Evolutionary conservation across 805 yeast species (phyloP), one percentile per base, ranked within the genome.

Genomic region (Pichia californica): DNA sequence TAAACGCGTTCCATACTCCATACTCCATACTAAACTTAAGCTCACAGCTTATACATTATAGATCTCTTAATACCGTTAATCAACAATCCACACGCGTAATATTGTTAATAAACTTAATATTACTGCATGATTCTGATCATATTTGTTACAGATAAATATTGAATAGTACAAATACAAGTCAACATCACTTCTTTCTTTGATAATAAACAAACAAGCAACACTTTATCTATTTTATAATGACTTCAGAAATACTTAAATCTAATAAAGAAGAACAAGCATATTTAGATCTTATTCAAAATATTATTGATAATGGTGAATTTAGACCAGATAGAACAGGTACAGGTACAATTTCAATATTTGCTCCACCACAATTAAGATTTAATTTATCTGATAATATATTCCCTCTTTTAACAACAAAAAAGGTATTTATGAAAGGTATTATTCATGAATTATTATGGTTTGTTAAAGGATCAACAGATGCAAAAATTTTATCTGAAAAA

Each of bases 311-410:
- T 50, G 99, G 99, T 32, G 98, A 93, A 59, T 75, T 75, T 54
- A 79, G 99, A 49, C 91, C 93, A 8, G 99, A 93, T 61, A 74
- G 99, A 62, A 93, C 99, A 1, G 99, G 99, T 1, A 93, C 99
- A 0, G 99, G 99, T 5, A 93, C 99, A 0, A 70, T 67, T 48
- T 81, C 95, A 28, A 50, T 93, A 8, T 93, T 93, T 63, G 99
- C 94, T 0, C 99, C 99, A 20, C 97, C 97, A 11, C 98, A 91
- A 59, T 69, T 93, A 47, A 76, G 97, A 42, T 93, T 93, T 65
- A 76, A 77, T 49, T 68, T 93, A 36, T 68, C 77, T 23, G 70
- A 86, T 58, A 87, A 83, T 53, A 63, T 70, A 21, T 85, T 91
- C 59, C 99, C 99, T 1, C 68, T 93, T 41, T 68, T 93, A 46